Conservation (phyloP, 2,329 filamentous ascomycete genomes). For the Neopestalotiopsis sp. region DNA sequence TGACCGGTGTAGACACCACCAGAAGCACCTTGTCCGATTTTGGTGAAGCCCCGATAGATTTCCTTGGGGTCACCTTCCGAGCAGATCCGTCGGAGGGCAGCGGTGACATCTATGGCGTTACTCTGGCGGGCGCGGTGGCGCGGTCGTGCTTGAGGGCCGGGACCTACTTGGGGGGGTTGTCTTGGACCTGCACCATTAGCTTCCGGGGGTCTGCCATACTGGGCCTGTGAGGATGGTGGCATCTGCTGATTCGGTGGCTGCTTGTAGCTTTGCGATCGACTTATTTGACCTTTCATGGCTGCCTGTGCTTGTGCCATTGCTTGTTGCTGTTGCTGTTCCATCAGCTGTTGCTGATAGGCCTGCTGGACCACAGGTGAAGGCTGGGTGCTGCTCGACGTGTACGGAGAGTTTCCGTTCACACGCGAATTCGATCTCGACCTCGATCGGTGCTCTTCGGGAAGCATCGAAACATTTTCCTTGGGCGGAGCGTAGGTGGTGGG, state of each 20-base stretch:
- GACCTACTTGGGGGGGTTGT: slow-evolving; percentile 43
- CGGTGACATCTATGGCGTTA: slow-evolving; percentile 80
- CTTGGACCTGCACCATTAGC: slow-evolving; percentile 33
- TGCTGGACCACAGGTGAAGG: slow-evolving; percentile 47
- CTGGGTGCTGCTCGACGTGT: slow-evolving; percentile 52
- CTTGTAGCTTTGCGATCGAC: slow-evolving; percentile 77
- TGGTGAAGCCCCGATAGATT: slow-evolving; percentile 85
- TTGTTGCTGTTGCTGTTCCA: slow-evolving; percentile 87
- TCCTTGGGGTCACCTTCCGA: slow-evolving; percentile 87
- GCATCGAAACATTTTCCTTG: slow-evolving; percentile 64
- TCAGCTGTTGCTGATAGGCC: slow-evolving; percentile 66
- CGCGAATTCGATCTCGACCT: slow-evolving; percentile 74
- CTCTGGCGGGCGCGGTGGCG: slow-evolving; percentile 82
- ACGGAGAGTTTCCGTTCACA: slow-evolving; percentile 58
- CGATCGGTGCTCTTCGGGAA: slow-evolving; percentile 71
- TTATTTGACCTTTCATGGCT: slow-evolving; percentile 73
- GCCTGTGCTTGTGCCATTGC: slow-evolving; percentile 82
- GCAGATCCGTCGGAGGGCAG: slow-evolving; percentile 86
- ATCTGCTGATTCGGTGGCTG: slow-evolving; percentile 58
- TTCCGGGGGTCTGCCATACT: slow-evolving; percentile 33
- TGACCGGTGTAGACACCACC: slow-evolving; percentile 94
- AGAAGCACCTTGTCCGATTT: slow-evolving; percentile 97
- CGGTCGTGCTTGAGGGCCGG: slow-evolving; percentile 63
- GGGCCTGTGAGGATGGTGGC: slow-evolving; percentile 58
- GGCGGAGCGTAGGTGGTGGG: slow-evolving; percentile 48